Evolutionary conservation across 257 asterid species (phyloP).

Genomic region (Ophiorrhiza pumila): DNA sequence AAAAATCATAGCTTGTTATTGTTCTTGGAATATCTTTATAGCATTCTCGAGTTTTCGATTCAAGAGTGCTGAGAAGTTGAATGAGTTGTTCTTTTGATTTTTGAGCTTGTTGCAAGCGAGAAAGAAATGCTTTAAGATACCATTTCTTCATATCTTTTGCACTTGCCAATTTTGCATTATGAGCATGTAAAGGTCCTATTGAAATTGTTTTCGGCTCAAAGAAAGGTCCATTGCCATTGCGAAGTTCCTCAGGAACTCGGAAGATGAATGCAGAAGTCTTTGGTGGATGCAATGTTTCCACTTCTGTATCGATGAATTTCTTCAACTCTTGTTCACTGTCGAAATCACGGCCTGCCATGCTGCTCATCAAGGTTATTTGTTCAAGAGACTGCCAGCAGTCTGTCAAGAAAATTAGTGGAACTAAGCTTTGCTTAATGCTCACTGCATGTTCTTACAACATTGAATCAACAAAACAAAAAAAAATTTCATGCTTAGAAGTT

Average conservation of each 20-base stretch:
- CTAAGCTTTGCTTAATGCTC: too few species aligned
- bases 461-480: too few species aligned
- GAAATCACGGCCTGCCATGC: too few species aligned
- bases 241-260: slow-evolving; percentile 6
- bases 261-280: background rate
- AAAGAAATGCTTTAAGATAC: background rate
- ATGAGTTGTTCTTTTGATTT: background rate
- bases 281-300: background rate
- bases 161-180: background rate
- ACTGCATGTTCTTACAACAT: too few species aligned
- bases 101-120: background rate
- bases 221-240: slow-evolving; percentile 3
- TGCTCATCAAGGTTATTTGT: too few species aligned
- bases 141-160: slow-evolving; percentile 5
- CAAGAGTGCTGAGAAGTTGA: background rate
- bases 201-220: slow-evolving; percentile 3
- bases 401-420: too few species aligned
- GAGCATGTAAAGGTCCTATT: slow-evolving; percentile 1
- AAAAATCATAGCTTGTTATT: background rate
- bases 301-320: background rate
- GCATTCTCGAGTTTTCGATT: background rate
- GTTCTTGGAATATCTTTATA: background rate
- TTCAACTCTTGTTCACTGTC: background rate
- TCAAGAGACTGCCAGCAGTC: too few species aligned
- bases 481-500: too few species aligned